Conservation (phyloP, 768 basidiomycete genomes). For the Cystobasidium tubakii region DNA sequence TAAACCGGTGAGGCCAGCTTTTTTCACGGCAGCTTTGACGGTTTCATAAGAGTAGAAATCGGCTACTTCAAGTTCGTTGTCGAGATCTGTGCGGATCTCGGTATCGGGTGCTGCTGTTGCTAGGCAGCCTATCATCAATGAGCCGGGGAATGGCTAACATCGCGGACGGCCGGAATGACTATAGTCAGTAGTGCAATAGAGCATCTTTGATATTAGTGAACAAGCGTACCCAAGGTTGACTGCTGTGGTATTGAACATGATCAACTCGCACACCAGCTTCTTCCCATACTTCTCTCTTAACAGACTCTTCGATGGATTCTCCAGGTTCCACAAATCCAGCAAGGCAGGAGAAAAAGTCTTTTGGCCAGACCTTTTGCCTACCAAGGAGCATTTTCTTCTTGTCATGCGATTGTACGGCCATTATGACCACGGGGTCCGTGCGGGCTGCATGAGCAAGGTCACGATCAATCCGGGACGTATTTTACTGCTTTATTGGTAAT, state of each 20-base stretch:
- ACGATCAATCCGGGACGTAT: too few relatives aligned
- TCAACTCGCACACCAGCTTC: slow-evolving; percentile 86
- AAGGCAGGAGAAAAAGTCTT: slow-evolving; percentile 71
- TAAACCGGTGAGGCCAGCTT: slow-evolving; percentile 34
- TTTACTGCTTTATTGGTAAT: too few relatives aligned
- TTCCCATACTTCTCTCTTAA: slow-evolving; percentile 87
- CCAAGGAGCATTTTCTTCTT: slow-evolving; percentile 81
- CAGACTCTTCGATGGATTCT: slow-evolving; percentile 89
- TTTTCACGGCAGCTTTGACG: slow-evolving; percentile 58
- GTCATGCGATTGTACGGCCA: slow-evolving; percentile 71
- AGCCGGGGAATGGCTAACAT: slow-evolving; percentile 18
- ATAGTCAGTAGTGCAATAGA: too few relatives aligned
- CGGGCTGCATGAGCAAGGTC: slow-evolving; percentile 49
- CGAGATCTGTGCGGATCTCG: slow-evolving; percentile 74
- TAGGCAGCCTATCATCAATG: slow-evolving; percentile 75
- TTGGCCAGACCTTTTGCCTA: slow-evolving; percentile 57
- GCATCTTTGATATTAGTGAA: slow-evolving; percentile 49
- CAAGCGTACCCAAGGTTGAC: slow-evolving; percentile 67
- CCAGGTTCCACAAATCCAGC: slow-evolving; percentile 93
- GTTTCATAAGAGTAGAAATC: slow-evolving; percentile 78
- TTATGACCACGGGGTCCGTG: slow-evolving; percentile 81
- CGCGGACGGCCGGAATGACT: not conserved
- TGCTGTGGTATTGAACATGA: slow-evolving; percentile 75
- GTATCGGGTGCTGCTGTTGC: slow-evolving; percentile 68
- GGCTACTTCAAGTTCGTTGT: slow-evolving; percentile 92